Conservation (phyloP, 2,329 filamentous ascomycete species). For the Epichloe sylvatica region DNA sequence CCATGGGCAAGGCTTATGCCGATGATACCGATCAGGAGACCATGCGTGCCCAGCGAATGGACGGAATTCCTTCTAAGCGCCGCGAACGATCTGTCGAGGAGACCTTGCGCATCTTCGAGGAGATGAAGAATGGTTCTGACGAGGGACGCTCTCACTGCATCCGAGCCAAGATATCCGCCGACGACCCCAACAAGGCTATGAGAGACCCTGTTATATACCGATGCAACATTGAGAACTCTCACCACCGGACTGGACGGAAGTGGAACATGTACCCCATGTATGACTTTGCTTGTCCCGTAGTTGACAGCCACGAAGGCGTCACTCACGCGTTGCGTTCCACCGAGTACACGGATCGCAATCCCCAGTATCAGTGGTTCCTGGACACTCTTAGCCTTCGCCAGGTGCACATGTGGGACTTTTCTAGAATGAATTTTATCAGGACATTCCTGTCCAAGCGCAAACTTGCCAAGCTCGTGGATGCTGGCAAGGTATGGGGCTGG, state of each 20-base stretch:
- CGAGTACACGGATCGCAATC: constrained; percentile 77
- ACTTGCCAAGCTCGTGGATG: constrained; percentile 68
- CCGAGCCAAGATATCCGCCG: constrained; percentile 81
- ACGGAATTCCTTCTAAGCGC: constrained; percentile 68
- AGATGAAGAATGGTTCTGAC: constrained; percentile 78
- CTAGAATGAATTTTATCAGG: constrained; percentile 69
- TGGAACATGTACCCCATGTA: constrained; percentile 86
- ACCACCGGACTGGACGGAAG: constrained; percentile 64
- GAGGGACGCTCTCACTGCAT: constrained; percentile 81
- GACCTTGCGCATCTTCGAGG: constrained; percentile 71
- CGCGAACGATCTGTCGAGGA: constrained; percentile 70
- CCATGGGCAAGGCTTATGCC: constrained; percentile 77
- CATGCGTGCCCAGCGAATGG: constrained; percentile 73
- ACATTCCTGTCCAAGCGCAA: constrained; percentile 80
- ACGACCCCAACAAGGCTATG: constrained; percentile 90
- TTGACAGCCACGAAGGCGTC: constrained; percentile 68
- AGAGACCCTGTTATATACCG: constrained; percentile 95
- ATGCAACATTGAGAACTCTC: constrained; percentile 54
- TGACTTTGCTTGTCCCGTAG: constrained; percentile 72
- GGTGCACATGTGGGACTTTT: constrained; percentile 77
- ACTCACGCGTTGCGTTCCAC: constrained; percentile 74
- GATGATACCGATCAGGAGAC: constrained; percentile 86
- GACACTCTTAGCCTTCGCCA: constrained; percentile 58
- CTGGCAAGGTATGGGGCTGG: constrained; percentile 67
- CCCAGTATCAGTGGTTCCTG: constrained; percentile 77